These are phyloP conservation scores for Solanum etuberosum DNA, from an alignment of 257 asterid genomes.

Conservation along the genomic window DNA sequence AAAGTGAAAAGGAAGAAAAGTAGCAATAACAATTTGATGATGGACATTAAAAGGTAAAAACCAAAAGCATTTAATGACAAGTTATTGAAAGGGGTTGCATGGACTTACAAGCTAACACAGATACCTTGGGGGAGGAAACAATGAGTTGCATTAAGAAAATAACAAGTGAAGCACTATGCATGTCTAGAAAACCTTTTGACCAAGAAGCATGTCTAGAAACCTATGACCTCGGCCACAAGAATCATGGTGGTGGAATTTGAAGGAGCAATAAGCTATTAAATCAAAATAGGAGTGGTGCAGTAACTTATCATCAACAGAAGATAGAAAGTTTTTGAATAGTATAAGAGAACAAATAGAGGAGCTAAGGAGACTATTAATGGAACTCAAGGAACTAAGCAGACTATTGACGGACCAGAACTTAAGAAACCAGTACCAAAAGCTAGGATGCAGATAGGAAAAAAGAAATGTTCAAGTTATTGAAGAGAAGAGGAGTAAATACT, in stretches of 20 bases:
- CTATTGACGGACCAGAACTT: neutral
- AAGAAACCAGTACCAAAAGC: neutral
- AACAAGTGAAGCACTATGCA: neutral
- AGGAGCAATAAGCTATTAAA: neutral
- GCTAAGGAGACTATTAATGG: neutral
- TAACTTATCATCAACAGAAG: neutral
- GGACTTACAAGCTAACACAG: neutral
- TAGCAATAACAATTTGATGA: neutral
- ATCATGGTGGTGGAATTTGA: neutral
- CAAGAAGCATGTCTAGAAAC: neutral
- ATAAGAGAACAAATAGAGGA: neutral
- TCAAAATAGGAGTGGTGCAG: neutral
- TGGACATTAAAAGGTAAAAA: neutral
- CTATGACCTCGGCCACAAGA: neutral
- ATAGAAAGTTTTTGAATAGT: neutral
- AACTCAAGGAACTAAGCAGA: neutral
- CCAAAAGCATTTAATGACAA: neutral
- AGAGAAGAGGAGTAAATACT: neutral
- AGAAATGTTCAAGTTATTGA: neutral
- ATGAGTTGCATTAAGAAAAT: neutral
- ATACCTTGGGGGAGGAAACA: neutral
- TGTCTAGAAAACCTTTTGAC: neutral
- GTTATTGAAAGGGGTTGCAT: neutral
- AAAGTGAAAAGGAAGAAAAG: neutral
- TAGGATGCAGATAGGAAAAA: neutral